Base-by-base conservation (phyloP, 768 basidiomycete genomes). In the Tricholoma hemisulphureum region DNA sequence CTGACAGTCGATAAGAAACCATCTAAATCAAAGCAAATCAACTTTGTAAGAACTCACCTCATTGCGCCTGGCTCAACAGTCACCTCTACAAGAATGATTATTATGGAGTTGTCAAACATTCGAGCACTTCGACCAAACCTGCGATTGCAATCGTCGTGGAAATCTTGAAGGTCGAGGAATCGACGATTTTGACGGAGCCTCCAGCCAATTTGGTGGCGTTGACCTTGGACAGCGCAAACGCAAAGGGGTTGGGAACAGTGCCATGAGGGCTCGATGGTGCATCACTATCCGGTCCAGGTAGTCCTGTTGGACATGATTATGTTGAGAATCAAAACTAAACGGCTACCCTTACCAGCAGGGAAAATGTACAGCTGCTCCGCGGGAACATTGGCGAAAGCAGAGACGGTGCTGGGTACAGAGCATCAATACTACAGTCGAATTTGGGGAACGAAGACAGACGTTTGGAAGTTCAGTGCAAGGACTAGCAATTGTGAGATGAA, bases 51-150 rank as follows among this genome's bases (percentile, higher is more conserved):
- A 39, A 68, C 73, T 16, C 46, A 83, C 83, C 83, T 77, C 73
- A 86, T 79, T 8, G 82, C 86, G n/a, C 83, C 85, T 29, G 77
- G 79, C 55, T 86, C 78, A 16, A 87, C 78, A 11, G 77, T 82
- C 11, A 87, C 80, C 66, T 85, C 83, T 68, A 18, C 2, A 48
- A 13, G n/a, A 11, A 26, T 21, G 10, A 37, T 58, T 7, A 53
- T 7, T 37, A 29, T 28, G 7, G 1, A 48, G 46, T 26, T 18
- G 28, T 7, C 32, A 23, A 31, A 16, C n/a, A 9, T 34, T n/a
- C n/a, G n/a, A n/a, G n/a, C 26, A 88, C 77, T 2, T 71, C 76
- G 2, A 87, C 81, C 57, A 86, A 84, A 4, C 79, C 86, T 3
- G 77, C 80, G 16, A 81, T 78, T 34, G 87, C 71, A 2, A 86